Evolutionary conservation across 768 basidiomycete genomes (phyloP).

Genomic region (Boletus rufocinnamomeus): DNA sequence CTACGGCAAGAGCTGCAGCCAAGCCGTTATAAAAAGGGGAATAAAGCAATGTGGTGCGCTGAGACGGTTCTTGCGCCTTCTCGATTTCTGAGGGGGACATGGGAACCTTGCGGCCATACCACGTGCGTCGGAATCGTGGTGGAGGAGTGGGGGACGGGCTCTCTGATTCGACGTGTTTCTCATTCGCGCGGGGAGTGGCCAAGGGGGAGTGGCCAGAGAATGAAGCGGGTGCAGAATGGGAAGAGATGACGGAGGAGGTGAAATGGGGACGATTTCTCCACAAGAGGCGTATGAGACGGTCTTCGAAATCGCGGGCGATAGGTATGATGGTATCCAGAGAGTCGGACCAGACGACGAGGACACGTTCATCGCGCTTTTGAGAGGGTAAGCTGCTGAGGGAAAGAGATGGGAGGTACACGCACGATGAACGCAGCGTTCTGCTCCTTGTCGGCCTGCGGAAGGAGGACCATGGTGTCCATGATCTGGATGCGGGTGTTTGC

Average conservation of each 20-base stretch:
- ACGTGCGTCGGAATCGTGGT: constrained; percentile 47
- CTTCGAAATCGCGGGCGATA: constrained; percentile 51
- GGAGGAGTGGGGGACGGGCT: constrained; percentile 31
- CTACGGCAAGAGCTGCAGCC: constrained; percentile 28
- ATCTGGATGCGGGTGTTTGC: constrained; percentile 77
- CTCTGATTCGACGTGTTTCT: constrained; percentile 17
- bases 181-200: constrained; percentile 19
- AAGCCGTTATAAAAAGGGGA: constrained; percentile 31
- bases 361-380: constrained; percentile 73
- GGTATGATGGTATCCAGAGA: constrained; percentile 72
- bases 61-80: constrained; percentile 23
- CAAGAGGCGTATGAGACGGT: constrained; percentile 56
- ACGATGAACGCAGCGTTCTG: constrained; percentile 69
- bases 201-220: constrained; percentile 41
- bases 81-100: constrained; percentile 36
- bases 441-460: constrained; percentile 53
- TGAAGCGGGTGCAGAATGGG: constrained; percentile 36
- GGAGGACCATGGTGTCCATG: constrained; percentile 72
- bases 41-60: constrained; percentile 27
- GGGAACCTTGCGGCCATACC: constrained; percentile 59
- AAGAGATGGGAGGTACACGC: constrained; percentile 29
- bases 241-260: constrained; percentile 26
- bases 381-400: background rate
- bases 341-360: constrained; percentile 85
- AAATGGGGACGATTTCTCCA: constrained; percentile 45